phyloP scores from a whole-genome alignment of 306 rosid species.

The Quercus aquifolioides region DNA sequence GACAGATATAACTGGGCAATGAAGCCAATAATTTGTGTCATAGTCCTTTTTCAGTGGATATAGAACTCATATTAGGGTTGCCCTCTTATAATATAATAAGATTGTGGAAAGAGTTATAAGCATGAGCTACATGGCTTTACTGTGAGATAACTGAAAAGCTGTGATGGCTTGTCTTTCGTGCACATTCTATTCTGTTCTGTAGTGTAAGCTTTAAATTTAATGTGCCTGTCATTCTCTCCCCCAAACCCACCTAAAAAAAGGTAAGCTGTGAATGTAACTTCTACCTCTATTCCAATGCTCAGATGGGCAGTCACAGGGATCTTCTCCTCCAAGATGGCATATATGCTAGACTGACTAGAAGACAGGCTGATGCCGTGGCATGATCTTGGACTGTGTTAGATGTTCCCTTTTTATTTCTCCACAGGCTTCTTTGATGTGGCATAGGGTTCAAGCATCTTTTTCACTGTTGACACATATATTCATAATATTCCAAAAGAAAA shows the following conservation, averaged over 20 bases:
- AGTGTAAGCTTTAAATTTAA: background rate
- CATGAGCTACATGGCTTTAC: conserved; percentile 13
- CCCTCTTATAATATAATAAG: background rate
- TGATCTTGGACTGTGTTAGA: conserved; percentile 30
- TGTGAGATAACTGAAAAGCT: conserved; percentile 7
- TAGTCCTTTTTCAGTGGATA: background rate
- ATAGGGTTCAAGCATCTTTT: conserved; percentile 27
- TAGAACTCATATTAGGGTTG: background rate
- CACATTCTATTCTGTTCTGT: background rate
- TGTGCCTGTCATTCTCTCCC: too few relatives aligned
- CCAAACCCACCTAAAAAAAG: too few relatives aligned
- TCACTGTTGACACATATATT: conserved; percentile 31
- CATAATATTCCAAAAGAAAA: conserved; percentile 14
- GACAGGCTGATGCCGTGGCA: conserved; percentile 76
- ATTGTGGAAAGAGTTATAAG: background rate
- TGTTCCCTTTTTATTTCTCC: background rate
- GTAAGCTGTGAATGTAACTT: conserved; percentile 1
- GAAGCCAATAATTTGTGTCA: conserved; percentile 18
- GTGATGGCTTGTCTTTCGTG: background rate
- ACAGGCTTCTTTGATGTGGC: conserved; percentile 23
- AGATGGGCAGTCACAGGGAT: conserved; percentile 82
- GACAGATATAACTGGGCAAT: conserved; percentile 13
- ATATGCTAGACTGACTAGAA: conserved; percentile 73
- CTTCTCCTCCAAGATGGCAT: conserved; percentile 72
- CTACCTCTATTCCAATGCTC: conserved; percentile 18